Evolutionary conservation across 1,284 basidiomycete genomes (phyloP).

Genomic region (Apiotrichum laibachii): DNA sequence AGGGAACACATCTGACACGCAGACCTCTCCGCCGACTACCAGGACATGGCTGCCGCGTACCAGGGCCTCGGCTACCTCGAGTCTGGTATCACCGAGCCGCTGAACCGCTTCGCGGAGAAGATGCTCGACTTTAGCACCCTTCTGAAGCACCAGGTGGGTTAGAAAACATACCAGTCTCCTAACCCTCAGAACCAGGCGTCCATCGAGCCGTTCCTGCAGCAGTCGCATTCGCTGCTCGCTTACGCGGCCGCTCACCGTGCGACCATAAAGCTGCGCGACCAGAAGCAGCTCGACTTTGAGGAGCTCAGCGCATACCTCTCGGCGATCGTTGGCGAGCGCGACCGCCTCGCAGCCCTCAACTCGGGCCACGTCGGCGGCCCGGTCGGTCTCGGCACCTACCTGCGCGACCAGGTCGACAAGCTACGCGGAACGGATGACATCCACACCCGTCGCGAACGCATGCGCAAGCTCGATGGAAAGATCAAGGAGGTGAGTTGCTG

Average conservation of each 20-base stretch:
- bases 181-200: slow-evolving; percentile 69
- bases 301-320: slow-evolving; percentile 94
- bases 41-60: slow-evolving; percentile 89
- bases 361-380: slow-evolving; percentile 55
- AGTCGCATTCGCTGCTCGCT: slow-evolving; percentile 81
- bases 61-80: slow-evolving; percentile 97
- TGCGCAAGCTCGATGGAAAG: slow-evolving; percentile 85
- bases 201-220: slow-evolving; percentile 80
- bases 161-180: neutral
- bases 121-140: slow-evolving; percentile 87
- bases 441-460: slow-evolving; percentile 76
- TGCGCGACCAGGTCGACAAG: slow-evolving; percentile 90
- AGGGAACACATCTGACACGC: slow-evolving; percentile 53
- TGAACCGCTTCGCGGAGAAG: slow-evolving; percentile 94
- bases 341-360: slow-evolving; percentile 80
- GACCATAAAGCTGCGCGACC: slow-evolving; percentile 90
- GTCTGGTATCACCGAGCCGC: slow-evolving; percentile 92
- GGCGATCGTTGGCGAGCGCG: slow-evolving; percentile 84
- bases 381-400: slow-evolving; percentile 77
- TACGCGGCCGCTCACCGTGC: slow-evolving; percentile 87
- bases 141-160: slow-evolving; percentile 70
- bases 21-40: slow-evolving; percentile 96
- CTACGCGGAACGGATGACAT: slow-evolving; percentile 91
- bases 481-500: slow-evolving; percentile 77
- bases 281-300: slow-evolving; percentile 98